Conservation (phyloP, 345 rosid genomes). For the Abelmoschus esculentus region DNA sequence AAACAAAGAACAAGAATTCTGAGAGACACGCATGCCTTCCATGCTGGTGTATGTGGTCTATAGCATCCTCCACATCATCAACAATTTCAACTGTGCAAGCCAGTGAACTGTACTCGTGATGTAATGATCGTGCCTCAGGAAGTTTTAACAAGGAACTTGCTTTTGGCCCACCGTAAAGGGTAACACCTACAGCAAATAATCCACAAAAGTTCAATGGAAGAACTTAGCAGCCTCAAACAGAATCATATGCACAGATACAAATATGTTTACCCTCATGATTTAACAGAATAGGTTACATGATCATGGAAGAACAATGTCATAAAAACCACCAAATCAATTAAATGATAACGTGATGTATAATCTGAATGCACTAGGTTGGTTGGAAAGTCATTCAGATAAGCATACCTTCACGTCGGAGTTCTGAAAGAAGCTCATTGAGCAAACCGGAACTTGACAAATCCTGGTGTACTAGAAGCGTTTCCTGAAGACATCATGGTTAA, state of each 20-base stretch:
- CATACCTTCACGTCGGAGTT: slow-evolving; percentile 26
- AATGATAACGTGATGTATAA: too few species aligned
- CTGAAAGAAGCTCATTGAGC: slow-evolving; percentile 17
- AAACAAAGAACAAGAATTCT: not conserved
- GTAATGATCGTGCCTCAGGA: slow-evolving; percentile 41
- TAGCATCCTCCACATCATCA: slow-evolving; percentile 52
- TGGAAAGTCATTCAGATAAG: not conserved
- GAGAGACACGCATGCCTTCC: slow-evolving; percentile 40
- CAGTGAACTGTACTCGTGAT: slow-evolving; percentile 53
- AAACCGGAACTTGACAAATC: slow-evolving; percentile 12
- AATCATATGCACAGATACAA: not conserved
- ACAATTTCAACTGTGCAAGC: slow-evolving; percentile 61
- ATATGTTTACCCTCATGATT: not conserved
- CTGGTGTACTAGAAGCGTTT: slow-evolving; percentile 29
- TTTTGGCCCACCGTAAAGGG: slow-evolving; percentile 50
- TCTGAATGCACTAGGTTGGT: not conserved
- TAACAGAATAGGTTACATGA: not conserved
- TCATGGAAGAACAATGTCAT: not conserved
- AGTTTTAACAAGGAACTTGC: slow-evolving; percentile 33
- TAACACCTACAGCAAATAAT: slow-evolving; percentile 32
- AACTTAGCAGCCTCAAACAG: not conserved
- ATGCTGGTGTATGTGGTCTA: slow-evolving; percentile 57
- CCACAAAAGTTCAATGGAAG: not conserved
- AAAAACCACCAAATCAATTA: not conserved
- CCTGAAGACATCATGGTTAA: slow-evolving; percentile 15